Evolutionary conservation across 2,329 filamentous ascomycete species (phyloP).

Genomic region (Didymella exigua): DNA sequence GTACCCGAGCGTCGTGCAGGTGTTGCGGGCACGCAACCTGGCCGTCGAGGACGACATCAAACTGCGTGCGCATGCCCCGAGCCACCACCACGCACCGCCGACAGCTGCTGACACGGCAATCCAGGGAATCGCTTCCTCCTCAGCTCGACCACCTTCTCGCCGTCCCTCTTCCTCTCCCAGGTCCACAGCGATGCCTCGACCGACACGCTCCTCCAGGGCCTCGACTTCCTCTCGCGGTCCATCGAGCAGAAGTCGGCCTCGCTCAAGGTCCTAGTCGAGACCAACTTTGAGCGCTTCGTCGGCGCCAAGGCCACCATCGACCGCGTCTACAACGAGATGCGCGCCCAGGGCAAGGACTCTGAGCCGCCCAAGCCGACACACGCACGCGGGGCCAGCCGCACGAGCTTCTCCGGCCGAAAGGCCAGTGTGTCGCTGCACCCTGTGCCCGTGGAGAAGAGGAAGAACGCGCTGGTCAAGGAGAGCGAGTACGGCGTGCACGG

Average conservation of each 20-base stretch:
- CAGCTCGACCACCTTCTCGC: constrained; percentile 94
- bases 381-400: constrained; percentile 70
- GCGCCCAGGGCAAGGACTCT: constrained; percentile 66
- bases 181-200: constrained; percentile 88
- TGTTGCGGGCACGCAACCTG: constrained; percentile 76
- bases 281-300: constrained; percentile 98
- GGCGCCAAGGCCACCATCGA: constrained; percentile 97
- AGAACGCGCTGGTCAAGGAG: constrained; percentile 90
- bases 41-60: constrained; percentile 82
- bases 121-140: constrained; percentile 89
- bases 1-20: constrained; percentile 82
- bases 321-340: constrained; percentile 98
- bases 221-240: constrained; percentile 84
- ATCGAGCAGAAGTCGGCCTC: constrained; percentile 98
- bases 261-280: constrained; percentile 93
- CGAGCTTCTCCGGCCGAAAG: constrained; percentile 60
- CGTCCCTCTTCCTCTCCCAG: constrained; percentile 87
- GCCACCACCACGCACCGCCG: constrained; percentile 28
- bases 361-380: constrained; percentile 55
- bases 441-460: constrained; percentile 65
- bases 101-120: neutral
- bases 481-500: constrained; percentile 59
- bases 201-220: constrained; percentile 75
- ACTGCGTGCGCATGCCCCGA: constrained; percentile 65
- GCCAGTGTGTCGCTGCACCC: constrained; percentile 40